These are phyloP conservation scores for Aspergillus alliaceus DNA, from an alignment of 2,329 filamentous ascomycete species.

Conservation along the genomic window DNA sequence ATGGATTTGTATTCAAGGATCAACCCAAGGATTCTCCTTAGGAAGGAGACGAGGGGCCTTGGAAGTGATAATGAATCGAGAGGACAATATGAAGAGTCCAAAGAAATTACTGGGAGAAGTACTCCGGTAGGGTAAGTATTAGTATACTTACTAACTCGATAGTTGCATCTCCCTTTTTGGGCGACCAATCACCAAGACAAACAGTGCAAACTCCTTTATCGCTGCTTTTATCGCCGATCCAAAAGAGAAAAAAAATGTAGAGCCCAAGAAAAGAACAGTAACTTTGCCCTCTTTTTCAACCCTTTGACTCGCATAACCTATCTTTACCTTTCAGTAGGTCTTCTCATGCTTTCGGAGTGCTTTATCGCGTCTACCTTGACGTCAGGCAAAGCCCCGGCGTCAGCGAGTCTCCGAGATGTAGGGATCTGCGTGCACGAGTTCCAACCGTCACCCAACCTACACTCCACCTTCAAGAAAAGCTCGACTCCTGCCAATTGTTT, in stretches of 20 bases:
- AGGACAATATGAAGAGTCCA: background rate
- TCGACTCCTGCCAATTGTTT: conserved; percentile 76
- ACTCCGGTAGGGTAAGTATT: no score
- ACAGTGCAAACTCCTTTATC: conserved; percentile 37
- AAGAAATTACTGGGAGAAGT: background rate
- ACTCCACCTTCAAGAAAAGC: conserved; percentile 86
- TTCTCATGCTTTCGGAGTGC: conserved; percentile 50
- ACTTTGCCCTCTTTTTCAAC: background rate
- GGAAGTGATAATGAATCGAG: background rate
- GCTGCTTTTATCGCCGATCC: conserved; percentile 20
- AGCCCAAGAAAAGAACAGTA: conserved; percentile 8
- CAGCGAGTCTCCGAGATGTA: conserved; percentile 67
- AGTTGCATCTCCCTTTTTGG: background rate
- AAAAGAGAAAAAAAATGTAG: conserved; percentile 11
- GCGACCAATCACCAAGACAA: conserved; percentile 19
- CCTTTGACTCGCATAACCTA: background rate
- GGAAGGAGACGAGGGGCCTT: conserved; percentile 14
- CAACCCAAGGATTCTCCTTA: background rate
- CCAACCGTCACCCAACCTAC: conserved; percentile 73
- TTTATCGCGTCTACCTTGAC: conserved; percentile 48
- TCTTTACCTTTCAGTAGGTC: conserved; percentile 5
- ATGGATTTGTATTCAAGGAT: background rate
- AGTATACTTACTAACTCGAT: background rate
- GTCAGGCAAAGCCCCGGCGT: conserved; percentile 43
- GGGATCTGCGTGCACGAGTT: conserved; percentile 84